These are phyloP conservation scores for Trichoderma harzianum DNA, from an alignment of 2,329 filamentous ascomycete species.

Conservation along the genomic window DNA sequence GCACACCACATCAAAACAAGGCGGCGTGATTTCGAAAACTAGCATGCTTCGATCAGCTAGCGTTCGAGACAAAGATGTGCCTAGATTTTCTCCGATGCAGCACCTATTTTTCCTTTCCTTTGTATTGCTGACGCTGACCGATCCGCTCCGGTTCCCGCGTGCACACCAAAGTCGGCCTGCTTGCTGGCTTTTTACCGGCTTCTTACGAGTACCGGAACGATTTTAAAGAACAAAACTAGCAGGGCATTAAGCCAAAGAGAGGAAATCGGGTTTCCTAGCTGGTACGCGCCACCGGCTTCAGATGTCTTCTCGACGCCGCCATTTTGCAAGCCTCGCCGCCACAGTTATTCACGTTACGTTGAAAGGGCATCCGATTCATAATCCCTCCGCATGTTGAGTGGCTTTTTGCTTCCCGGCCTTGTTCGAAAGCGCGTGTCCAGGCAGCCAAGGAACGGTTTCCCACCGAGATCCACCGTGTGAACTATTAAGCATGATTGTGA, in stretches of 20 bases:
- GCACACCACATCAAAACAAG: not conserved
- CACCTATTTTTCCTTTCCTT: not conserved
- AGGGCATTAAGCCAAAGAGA: not conserved
- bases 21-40: not conserved
- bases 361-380: not conserved
- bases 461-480: not conserved
- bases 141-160: not conserved
- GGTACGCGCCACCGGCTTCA: not conserved
- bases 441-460: not conserved
- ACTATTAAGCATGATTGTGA: not conserved
- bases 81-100: not conserved
- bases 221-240: not conserved
- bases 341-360: not conserved
- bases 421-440: not conserved
- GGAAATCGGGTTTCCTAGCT: constrained; percentile 9
- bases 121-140: not conserved
- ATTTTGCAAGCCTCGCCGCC: not conserved
- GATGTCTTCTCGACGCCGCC: not conserved
- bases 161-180: not conserved
- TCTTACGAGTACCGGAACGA: not conserved
- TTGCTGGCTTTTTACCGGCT: not conserved
- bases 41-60: constrained; percentile 9
- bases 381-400: not conserved
- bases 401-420: not conserved
- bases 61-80: not conserved